Conservation (phyloP, 225 moss, liverwort and hornwort genomes). For the Physcomitrellopsis africana region DNA sequence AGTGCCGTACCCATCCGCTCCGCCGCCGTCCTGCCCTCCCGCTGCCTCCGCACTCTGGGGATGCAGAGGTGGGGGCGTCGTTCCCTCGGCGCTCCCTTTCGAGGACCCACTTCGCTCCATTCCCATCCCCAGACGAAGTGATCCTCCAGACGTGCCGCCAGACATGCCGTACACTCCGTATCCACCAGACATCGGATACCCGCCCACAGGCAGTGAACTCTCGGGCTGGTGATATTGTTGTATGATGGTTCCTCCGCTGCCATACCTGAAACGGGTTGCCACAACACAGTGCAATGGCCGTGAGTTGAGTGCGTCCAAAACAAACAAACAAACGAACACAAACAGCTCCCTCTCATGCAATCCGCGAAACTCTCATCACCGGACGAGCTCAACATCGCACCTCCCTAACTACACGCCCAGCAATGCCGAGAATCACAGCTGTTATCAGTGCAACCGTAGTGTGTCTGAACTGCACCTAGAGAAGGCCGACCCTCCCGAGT, state of each 20-base stretch:
- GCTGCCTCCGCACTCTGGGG: slow-evolving; percentile 44
- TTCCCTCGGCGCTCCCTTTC: slow-evolving; percentile 59
- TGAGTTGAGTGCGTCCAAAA: not conserved
- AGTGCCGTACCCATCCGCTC: slow-evolving; percentile 31
- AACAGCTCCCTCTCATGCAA: no score
- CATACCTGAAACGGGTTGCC: slow-evolving; percentile 56
- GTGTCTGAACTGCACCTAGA: slow-evolving; percentile 61
- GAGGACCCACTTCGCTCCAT: slow-evolving; percentile 67
- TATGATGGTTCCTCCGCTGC: slow-evolving; percentile 67
- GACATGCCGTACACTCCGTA: slow-evolving; percentile 54
- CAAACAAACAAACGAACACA: no score
- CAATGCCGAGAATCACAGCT: no score
- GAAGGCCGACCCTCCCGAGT: slow-evolving; percentile 95
- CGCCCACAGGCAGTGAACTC: slow-evolving; percentile 41
- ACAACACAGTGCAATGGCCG: not conserved
- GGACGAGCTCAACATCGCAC: not conserved
- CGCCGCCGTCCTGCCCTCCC: slow-evolving; percentile 34
- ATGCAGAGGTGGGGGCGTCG: slow-evolving; percentile 42
- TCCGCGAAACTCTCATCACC: not conserved
- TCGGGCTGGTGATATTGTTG: slow-evolving; percentile 66
- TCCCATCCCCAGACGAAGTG: slow-evolving; percentile 47
- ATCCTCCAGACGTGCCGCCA: slow-evolving; percentile 40
- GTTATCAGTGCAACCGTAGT: no score
- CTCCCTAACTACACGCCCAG: not conserved
- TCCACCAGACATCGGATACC: slow-evolving; percentile 46